Percentiles rank a stretch among this genome's conserved stretches.
Conservation (phyloP, 2,329 filamentous ascomycete species). For the Coniella vitis region DNA sequence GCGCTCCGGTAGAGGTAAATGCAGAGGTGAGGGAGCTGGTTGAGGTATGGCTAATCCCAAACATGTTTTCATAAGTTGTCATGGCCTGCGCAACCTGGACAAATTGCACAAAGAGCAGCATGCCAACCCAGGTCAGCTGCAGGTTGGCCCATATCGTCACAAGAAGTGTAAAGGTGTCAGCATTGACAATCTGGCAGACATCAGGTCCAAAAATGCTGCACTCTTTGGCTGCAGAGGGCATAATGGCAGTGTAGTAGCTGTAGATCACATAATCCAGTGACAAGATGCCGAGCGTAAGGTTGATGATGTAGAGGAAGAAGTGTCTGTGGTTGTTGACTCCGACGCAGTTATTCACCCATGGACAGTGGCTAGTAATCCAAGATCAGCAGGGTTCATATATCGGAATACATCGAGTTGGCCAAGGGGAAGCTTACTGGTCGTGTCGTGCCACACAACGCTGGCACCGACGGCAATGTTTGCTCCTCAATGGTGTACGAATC, state of each 20-base stretch:
- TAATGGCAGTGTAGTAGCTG: constrained; percentile 59
- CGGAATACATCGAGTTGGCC: not conserved
- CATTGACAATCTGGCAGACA: constrained; percentile 70
- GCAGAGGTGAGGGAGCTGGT: constrained; percentile 58
- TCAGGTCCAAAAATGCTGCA: constrained; percentile 73
- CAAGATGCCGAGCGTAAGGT: constrained; percentile 67
- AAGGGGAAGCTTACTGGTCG: constrained; percentile 92
- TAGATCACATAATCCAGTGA: constrained; percentile 66
- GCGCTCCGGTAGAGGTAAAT: constrained; percentile 70
- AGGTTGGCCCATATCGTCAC: constrained; percentile 72
- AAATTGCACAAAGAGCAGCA: constrained; percentile 91
- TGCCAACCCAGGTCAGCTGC: constrained; percentile 93
- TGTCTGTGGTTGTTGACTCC: constrained; percentile 94
- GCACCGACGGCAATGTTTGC: constrained; percentile 92
- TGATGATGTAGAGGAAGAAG: constrained; percentile 85
- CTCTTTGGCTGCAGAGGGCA: constrained; percentile 41
- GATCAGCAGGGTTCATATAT: not conserved
- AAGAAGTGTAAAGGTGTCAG: constrained; percentile 78
- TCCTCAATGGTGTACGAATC: constrained; percentile 84
- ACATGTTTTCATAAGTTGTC: constrained; percentile 97
- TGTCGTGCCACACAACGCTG: constrained; percentile 91
- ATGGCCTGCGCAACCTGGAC: constrained; percentile 86
- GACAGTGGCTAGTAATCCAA: constrained; percentile 64
- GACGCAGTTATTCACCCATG: constrained; percentile 96
- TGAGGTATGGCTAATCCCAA: constrained; percentile 59